Evolutionary conservation across 2,329 filamentous ascomycete species (phyloP).

Genomic region (Colletotrichum tropicicola): DNA sequence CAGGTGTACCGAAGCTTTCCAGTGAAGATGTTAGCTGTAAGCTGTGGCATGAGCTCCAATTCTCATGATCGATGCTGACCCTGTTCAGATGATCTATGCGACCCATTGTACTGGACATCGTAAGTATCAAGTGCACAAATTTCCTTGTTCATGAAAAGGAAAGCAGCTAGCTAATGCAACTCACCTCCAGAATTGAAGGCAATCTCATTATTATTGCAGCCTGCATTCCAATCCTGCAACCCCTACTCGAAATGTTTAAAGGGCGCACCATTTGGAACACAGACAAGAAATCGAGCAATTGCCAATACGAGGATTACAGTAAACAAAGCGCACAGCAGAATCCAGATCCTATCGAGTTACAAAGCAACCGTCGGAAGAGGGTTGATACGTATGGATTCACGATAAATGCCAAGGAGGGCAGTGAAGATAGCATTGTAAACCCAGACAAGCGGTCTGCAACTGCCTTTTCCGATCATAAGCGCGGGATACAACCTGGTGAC

Average conservation of each 20-base stretch:
- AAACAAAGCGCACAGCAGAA: background rate
- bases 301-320: background rate
- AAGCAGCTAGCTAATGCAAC: no score
- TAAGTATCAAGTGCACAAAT: background rate
- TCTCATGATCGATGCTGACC: accelerated
- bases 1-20: background rate
- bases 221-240: slow-evolving; percentile 39
- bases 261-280: slow-evolving; percentile 22
- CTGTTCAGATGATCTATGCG: background rate
- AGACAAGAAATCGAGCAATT: background rate
- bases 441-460: background rate
- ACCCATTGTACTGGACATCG: background rate
- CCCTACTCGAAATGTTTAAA: slow-evolving; percentile 34
- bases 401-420: background rate
- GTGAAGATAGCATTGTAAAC: background rate
- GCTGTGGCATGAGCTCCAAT: background rate
- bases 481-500: background rate
- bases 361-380: background rate
- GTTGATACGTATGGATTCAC: background rate
- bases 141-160: background rate
- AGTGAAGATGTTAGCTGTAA: background rate
- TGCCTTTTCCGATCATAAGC: background rate
- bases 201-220: slow-evolving; percentile 39
- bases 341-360: background rate
- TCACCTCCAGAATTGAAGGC: background rate